These are phyloP conservation scores for Eucalyptus cladocalyx DNA, from an alignment of 345 rosid species.

Conservation along the genomic window DNA sequence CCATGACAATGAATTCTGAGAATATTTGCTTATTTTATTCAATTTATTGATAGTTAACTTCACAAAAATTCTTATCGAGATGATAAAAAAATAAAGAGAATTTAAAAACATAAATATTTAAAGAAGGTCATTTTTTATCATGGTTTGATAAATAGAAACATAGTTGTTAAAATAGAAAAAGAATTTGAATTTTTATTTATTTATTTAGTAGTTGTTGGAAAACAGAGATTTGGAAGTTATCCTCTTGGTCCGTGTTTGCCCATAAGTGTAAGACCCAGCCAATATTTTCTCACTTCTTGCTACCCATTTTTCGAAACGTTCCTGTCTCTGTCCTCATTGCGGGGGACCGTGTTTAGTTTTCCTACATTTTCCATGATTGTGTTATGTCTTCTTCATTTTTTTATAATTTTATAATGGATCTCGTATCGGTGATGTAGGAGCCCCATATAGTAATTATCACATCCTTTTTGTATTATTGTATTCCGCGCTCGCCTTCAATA, in stretches of 20 bases:
- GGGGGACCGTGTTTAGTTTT: fast-evolving
- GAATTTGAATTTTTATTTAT: too few relatives aligned
- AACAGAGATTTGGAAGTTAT: neutral
- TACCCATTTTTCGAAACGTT: neutral
- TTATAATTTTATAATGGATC: neutral
- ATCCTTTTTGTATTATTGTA: neutral
- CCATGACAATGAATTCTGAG: fast-evolving
- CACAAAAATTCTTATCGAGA: neutral
- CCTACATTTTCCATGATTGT: neutral
- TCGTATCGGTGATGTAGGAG: neutral
- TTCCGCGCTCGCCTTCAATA: fast-evolving
- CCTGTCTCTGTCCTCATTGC: neutral
- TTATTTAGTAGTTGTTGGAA: neutral
- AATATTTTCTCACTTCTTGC: neutral
- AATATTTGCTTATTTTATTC: neutral
- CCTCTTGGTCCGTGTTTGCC: neutral
- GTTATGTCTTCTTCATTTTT: neutral
- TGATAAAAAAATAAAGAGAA: neutral
- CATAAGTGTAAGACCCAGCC: neutral
- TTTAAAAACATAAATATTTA: neutral
- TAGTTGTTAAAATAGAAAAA: neutral
- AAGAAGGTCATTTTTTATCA: neutral
- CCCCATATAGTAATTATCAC: neutral
- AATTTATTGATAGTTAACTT: neutral
- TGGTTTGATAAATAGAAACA: neutral